Evolutionary conservation across 495 filamentous ascomycete species (phyloP).

Genomic region (Xylaria flabelliformis): DNA sequence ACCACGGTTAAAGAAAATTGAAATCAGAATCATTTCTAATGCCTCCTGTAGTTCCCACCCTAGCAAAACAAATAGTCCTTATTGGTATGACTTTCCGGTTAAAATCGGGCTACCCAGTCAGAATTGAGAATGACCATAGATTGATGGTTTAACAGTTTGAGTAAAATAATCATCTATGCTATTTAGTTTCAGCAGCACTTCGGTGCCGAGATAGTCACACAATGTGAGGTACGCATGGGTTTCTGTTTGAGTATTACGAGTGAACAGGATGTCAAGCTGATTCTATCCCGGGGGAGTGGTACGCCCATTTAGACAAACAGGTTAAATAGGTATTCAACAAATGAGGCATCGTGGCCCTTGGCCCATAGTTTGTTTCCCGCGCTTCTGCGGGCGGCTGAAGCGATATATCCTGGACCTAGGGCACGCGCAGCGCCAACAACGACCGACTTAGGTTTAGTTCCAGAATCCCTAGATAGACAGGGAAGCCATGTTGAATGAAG

Average conservation of each 20-base stretch:
- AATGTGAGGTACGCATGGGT: neutral
- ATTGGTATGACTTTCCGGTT: neutral
- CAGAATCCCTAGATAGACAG: too few species aligned
- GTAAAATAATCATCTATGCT: neutral
- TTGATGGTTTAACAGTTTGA: neutral
- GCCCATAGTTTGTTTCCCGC: neutral
- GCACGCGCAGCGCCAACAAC: too few species aligned
- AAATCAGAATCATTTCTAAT: neutral
- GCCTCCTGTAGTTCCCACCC: neutral
- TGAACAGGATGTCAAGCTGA: neutral
- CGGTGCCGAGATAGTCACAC: neutral
- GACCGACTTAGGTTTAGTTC: too few species aligned
- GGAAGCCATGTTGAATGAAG: too few species aligned
- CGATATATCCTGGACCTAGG: too few species aligned
- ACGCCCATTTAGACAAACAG: neutral
- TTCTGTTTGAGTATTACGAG: neutral
- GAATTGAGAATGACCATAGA: neutral
- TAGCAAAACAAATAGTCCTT: neutral
- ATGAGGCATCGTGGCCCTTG: neutral
- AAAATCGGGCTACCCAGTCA: neutral
- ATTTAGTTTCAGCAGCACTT: neutral
- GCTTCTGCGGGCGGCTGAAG: too few species aligned
- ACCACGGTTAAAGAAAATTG: neutral
- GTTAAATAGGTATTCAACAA: neutral
- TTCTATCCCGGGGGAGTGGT: neutral